These are phyloP conservation scores for Diutina mesorugosa DNA, from an alignment of 1,139 yeast species.

Conservation along the genomic window DNA sequence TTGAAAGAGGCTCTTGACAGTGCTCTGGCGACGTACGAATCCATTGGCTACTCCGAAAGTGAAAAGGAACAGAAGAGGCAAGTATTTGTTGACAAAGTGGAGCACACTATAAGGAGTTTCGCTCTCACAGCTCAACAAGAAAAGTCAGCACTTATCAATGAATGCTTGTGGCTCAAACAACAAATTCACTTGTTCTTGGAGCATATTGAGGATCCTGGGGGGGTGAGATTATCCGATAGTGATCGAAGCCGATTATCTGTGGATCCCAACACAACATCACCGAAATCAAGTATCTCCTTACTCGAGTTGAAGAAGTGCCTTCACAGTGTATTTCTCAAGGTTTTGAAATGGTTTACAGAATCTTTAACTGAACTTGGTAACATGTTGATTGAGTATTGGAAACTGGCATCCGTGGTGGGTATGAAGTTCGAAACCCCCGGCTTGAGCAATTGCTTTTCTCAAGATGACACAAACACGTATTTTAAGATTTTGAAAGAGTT, in stretches of 20 bases:
- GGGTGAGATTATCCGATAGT: constrained; percentile 11
- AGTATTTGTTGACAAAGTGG: constrained; percentile 27
- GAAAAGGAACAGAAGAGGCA: constrained; percentile 24
- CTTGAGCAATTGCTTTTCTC: constrained; percentile 11
- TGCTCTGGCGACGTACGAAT: constrained; percentile 10
- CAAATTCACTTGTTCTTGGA: constrained; percentile 28
- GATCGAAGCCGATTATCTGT: constrained; percentile 23
- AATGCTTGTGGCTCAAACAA: constrained; percentile 36
- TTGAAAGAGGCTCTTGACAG: neutral
- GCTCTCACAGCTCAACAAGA: constrained; percentile 22
- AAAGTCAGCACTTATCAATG: constrained; percentile 25
- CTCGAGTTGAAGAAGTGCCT: constrained; percentile 19
- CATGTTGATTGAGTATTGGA: constrained; percentile 15
- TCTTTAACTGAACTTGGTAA: constrained; percentile 20
- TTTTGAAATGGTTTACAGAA: constrained; percentile 18
- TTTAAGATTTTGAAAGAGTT: constrained; percentile 18
- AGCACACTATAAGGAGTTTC: constrained; percentile 25
- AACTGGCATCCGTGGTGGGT: constrained; percentile 19
- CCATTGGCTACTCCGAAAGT: constrained; percentile 24
- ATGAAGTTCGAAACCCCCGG: constrained; percentile 6
- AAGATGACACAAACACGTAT: constrained; percentile 18
- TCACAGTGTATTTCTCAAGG: constrained; percentile 23
- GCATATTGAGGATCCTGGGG: constrained; percentile 28
- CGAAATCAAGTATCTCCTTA: constrained; percentile 10
- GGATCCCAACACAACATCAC: constrained; percentile 6